Conservation (phyloP, 345 rosid genomes). For the Eucalyptus pauciflora region DNA sequence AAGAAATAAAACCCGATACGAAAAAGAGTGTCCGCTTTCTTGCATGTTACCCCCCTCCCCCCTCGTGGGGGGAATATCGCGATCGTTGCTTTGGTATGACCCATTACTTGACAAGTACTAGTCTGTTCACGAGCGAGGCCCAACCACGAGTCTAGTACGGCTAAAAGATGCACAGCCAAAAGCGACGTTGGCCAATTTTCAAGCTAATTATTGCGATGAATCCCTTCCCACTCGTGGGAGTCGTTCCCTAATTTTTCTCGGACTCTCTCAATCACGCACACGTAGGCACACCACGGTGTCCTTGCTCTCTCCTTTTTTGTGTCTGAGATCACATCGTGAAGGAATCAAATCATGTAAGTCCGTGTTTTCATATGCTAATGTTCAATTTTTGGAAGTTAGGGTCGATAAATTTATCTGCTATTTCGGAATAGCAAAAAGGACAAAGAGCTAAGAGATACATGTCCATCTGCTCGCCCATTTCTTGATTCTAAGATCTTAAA, state of each 20-base stretch:
- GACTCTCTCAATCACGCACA: not conserved
- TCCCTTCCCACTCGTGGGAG: not conserved
- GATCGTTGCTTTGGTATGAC: constrained; percentile 8
- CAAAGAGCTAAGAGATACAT: not conserved
- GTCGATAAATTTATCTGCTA: not conserved
- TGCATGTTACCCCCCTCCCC: constrained; percentile 36
- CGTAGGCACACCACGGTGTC: not conserved
- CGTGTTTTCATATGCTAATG: not conserved
- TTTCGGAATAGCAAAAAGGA: not conserved
- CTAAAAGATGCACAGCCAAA: not conserved
- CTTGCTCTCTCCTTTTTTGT: not conserved
- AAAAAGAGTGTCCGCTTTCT: constrained; percentile 5
- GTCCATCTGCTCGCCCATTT: not conserved
- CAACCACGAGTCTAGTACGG: not conserved
- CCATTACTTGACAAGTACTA: not conserved
- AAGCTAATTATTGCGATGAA: not conserved
- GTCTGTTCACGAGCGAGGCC: not conserved
- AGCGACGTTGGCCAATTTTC: not conserved
- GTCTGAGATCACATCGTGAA: not conserved
- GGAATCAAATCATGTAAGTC: not conserved
- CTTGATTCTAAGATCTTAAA: not conserved
- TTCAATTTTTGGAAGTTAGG: not conserved
- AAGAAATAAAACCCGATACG: not conserved
- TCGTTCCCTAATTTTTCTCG: not conserved
- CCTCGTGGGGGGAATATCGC: constrained; percentile 17